Percentiles rank a stretch among this genome's conserved stretches.
Conservation (phyloP, 1,139 yeast species). For the Saccharomycopsis hybrid region DNA sequence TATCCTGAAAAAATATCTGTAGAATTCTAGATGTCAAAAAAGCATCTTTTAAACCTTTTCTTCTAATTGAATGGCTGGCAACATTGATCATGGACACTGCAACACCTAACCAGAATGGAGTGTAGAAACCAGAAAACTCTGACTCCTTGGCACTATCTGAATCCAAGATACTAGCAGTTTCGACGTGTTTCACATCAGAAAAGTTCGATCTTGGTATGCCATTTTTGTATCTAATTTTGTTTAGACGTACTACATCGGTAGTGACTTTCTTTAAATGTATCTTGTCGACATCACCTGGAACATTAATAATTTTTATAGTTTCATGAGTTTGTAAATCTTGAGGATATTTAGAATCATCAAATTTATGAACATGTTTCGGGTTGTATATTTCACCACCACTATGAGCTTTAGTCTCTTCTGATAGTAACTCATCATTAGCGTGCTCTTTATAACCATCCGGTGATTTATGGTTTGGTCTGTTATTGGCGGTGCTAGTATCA, state of each 20-base stretch:
- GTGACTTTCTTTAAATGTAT: conserved; percentile 8
- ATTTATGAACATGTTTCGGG: too few species aligned
- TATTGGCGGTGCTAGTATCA: too few species aligned
- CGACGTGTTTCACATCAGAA: conserved; percentile 37
- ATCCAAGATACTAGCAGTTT: conserved; percentile 43
- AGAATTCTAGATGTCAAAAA: conserved; percentile 46
- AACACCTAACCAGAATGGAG: conserved; percentile 62
- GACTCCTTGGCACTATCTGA: conserved; percentile 21
- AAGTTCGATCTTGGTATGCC: conserved; percentile 36
- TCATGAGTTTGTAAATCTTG: too few species aligned
- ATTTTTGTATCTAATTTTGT: conserved; percentile 24
- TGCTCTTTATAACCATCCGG: too few species aligned
- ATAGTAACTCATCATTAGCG: too few species aligned
- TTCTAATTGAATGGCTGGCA: conserved; percentile 36
- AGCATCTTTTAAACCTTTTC: conserved; percentile 27
- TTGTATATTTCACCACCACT: not conserved
- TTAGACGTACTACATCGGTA: not conserved
- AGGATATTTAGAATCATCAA: not conserved
- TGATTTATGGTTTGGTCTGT: too few species aligned
- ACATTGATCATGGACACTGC: conserved; percentile 46
- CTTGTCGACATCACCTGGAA: too few species aligned
- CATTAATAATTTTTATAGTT: too few species aligned
- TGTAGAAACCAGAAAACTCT: conserved; percentile 55
- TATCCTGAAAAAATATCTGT: conserved; percentile 43
- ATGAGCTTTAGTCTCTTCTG: not conserved